Conservation (phyloP, 1,284 basidiomycete genomes). For the Dichomitus squalens region DNA sequence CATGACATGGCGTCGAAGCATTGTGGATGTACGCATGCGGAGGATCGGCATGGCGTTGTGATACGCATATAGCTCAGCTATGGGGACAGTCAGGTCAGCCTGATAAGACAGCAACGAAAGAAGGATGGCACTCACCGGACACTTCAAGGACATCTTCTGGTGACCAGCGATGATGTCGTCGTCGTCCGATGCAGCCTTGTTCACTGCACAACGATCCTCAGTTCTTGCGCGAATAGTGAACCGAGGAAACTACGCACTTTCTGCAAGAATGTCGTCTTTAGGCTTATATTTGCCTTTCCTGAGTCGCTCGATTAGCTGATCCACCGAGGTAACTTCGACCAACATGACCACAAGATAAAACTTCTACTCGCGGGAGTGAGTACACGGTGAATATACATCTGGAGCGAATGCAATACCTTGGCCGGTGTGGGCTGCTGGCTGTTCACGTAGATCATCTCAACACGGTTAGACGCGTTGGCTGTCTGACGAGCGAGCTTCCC, state of each 20-base stretch:
- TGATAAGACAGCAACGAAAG: neutral
- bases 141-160: slow-evolving; percentile 88
- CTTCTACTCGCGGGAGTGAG: slow-evolving; percentile 55
- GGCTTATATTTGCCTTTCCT: slow-evolving; percentile 67
- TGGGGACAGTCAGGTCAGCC: slow-evolving; percentile 5
- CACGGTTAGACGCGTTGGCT: slow-evolving; percentile 56
- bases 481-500: slow-evolving; percentile 57
- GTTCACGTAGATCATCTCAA: slow-evolving; percentile 92
- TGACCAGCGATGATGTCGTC: slow-evolving; percentile 89
- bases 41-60: slow-evolving; percentile 83
- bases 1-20: slow-evolving; percentile 97
- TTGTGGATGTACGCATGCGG: slow-evolving; percentile 85
- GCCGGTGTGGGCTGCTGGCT: slow-evolving; percentile 74
- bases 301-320: slow-evolving; percentile 67
- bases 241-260: slow-evolving; percentile 52
- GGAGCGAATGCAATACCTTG: slow-evolving; percentile 50
- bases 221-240: neutral
- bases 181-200: slow-evolving; percentile 60
- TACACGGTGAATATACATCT: neutral
- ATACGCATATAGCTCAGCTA: slow-evolving; percentile 92
- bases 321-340: slow-evolving; percentile 72
- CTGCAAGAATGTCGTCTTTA: slow-evolving; percentile 66
- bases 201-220: slow-evolving; percentile 49
- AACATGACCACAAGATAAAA: slow-evolving; percentile 86
- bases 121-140: slow-evolving; percentile 67